These are phyloP conservation scores for Pseudogymnoascus sp. DNA, from an alignment of 2,329 filamentous ascomycete species.

Conservation along the genomic window DNA sequence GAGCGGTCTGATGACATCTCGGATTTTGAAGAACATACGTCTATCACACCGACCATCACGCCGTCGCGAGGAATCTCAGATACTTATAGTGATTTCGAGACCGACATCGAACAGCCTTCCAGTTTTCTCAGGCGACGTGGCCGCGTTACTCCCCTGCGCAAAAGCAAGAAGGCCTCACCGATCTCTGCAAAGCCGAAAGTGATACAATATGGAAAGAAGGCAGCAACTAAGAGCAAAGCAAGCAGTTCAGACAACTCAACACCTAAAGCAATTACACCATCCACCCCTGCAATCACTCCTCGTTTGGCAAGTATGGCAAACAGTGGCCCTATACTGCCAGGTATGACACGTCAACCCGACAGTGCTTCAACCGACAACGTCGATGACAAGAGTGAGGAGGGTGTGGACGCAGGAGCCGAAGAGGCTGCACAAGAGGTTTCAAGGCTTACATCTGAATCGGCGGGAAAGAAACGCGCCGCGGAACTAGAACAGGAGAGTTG, in stretches of 20 bases:
- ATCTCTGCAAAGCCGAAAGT: neutral
- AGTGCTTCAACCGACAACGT: neutral
- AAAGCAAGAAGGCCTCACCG: neutral
- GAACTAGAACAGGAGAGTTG: neutral
- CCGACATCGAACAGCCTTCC: neutral
- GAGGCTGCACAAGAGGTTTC: neutral
- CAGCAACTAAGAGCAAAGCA: neutral
- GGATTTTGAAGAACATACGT: neutral
- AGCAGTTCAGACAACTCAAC: neutral
- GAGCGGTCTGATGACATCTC: neutral
- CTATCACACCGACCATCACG: neutral
- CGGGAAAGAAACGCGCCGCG: neutral
- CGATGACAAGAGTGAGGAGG: neutral
- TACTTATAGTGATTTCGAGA: neutral
- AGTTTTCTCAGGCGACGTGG: neutral
- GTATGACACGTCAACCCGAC: neutral
- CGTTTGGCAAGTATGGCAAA: neutral
- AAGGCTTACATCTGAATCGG: neutral
- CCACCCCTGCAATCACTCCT: neutral
- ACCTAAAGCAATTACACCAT: neutral
- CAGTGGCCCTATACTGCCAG: neutral
- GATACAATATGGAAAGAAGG: neutral
- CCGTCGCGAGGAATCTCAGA: constrained; percentile 1
- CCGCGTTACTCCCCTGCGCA: neutral
- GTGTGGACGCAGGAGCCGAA: neutral